Evolutionary conservation across 139 green algal genomes (phyloP).

Genomic region (Micractinium conductrix): DNA sequence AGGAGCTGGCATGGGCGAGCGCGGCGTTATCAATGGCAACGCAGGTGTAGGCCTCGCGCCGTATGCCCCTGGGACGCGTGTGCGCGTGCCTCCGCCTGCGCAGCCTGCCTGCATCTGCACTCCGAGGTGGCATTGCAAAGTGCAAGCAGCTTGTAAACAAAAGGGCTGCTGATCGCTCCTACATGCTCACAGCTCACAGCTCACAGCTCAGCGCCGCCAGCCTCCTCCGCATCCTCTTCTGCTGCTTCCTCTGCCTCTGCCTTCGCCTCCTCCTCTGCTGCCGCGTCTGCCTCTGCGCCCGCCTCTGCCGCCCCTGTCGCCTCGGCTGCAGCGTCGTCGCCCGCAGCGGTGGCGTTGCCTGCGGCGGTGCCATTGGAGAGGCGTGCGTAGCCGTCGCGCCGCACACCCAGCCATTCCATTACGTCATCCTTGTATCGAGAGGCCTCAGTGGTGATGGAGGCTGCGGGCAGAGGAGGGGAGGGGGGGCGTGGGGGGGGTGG

Average conservation of each 20-base stretch:
- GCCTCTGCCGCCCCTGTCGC: neutral
- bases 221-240: neutral
- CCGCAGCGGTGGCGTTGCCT: neutral
- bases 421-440: slow-evolving; percentile 41
- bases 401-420: slow-evolving; percentile 40
- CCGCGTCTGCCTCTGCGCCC: neutral
- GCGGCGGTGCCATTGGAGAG: neutral
- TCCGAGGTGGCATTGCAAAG: no score
- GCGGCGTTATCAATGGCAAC: no score
- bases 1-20: no score
- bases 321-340: neutral
- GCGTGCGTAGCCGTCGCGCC: slow-evolving; percentile 24
- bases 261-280: neutral
- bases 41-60: no score
- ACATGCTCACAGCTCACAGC: no score
- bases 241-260: neutral
- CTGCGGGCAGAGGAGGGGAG: neutral
- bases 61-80: no score
- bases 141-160: neutral
- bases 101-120: no score
- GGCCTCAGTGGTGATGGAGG: slow-evolving; percentile 30
- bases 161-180: no score
- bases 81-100: no score
- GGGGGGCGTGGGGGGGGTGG: no score
- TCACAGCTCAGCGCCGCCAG: neutral